phyloP scores from a whole-genome alignment of 345 rosid genomes.

The Sisymbrium irio region DNA sequence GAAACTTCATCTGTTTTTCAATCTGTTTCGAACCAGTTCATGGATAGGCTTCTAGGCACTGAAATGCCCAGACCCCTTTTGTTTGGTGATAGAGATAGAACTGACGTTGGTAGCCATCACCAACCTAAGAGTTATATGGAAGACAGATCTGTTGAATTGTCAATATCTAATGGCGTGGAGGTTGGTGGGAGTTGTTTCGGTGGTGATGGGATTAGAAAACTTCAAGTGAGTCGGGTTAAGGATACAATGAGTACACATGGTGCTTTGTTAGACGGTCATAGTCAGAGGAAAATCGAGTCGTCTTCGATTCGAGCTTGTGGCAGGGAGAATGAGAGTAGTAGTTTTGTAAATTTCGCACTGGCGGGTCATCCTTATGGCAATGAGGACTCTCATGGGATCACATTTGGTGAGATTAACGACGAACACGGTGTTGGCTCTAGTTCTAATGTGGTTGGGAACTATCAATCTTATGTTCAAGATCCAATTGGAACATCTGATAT shows the following conservation, averaged over 20 bases:
- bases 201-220: constrained; percentile 60
- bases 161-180: constrained; percentile 57
- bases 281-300: constrained; percentile 39
- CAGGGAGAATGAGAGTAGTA: constrained; percentile 43
- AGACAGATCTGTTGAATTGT: constrained; percentile 54
- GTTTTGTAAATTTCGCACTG: constrained; percentile 40
- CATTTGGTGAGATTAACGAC: constrained; percentile 58
- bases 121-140: constrained; percentile 41
- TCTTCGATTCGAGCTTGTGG: constrained; percentile 42
- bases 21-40: constrained; percentile 58
- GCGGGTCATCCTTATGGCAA: constrained; percentile 49
- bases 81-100: constrained; percentile 50
- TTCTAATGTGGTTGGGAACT: constrained; percentile 41
- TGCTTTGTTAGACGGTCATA: constrained; percentile 37
- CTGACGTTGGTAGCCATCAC: constrained; percentile 41
- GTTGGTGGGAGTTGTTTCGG: constrained; percentile 52
- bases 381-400: constrained; percentile 54
- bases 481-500: constrained; percentile 43
- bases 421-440: constrained; percentile 48
- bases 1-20: constrained; percentile 55
- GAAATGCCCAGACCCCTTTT: constrained; percentile 54
- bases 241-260: constrained; percentile 44
- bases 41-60: constrained; percentile 61
- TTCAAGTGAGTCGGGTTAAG: constrained; percentile 62
- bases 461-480: constrained; percentile 43